Conservation (phyloP, 805 yeast species). For the Sugiyamaella lignohabitans region DNA sequence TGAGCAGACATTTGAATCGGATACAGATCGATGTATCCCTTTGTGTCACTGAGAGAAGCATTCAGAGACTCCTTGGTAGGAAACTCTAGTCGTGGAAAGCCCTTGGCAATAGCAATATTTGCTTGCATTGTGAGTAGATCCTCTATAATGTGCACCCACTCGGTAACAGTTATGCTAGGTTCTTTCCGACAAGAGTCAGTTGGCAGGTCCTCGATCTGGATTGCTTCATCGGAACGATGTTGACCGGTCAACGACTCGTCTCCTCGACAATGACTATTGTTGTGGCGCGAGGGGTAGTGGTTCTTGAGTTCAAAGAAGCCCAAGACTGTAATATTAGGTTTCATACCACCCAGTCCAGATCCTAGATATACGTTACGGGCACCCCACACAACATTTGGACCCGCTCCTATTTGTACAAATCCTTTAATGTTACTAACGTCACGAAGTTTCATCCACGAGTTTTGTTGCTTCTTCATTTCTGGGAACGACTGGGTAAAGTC, state of each 20-base stretch:
- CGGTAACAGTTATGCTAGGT: conserved; percentile 57
- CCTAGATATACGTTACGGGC: conserved; percentile 87
- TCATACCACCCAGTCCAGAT: conserved; percentile 98
- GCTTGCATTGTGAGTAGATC: conserved; percentile 84
- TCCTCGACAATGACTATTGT: too few species aligned
- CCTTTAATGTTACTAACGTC: conserved; percentile 79
- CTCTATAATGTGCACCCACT: conserved; percentile 91
- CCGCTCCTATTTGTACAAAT: conserved; percentile 85
- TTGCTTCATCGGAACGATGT: conserved; percentile 6
- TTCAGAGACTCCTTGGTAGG: conserved; percentile 37
- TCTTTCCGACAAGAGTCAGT: conserved; percentile 76
- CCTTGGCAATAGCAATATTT: conserved; percentile 90
- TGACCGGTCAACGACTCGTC: too few species aligned
- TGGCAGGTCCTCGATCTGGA: conserved; percentile 48
- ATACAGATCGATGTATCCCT: conserved; percentile 68
- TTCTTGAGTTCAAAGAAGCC: conserved; percentile 72
- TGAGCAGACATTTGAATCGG: conserved; percentile 96
- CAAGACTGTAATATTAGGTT: conserved; percentile 86
- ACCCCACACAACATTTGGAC: conserved; percentile 90
- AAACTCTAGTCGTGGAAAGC: conserved; percentile 61
- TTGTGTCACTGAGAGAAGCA: conserved; percentile 26
- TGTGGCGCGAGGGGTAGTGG: conserved; percentile 17
- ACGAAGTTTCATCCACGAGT: conserved; percentile 79
- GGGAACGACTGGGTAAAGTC: conserved; percentile 56
- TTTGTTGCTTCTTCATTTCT: conserved; percentile 65